phyloP scores from a whole-genome alignment of 1,139 yeast genomes.

The Candida tropicalis region DNA sequence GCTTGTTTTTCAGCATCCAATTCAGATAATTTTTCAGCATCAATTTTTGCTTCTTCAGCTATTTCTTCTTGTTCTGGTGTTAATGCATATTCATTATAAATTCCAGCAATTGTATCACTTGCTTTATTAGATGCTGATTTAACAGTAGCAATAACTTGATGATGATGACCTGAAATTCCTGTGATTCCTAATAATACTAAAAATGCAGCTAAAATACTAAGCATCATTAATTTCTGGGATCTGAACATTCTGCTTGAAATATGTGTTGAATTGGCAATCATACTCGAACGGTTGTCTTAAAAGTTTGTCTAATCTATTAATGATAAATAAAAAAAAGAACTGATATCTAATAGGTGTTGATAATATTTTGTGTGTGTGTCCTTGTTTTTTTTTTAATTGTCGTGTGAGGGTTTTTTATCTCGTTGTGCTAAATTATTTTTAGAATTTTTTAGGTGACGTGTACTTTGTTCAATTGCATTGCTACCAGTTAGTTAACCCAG shows the following conservation, averaged over 20 bases:
- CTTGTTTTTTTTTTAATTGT: too few species aligned
- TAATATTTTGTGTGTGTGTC: too few species aligned
- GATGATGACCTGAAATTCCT: slow-evolving; percentile 25
- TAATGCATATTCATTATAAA: slow-evolving; percentile 12
- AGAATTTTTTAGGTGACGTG: too few species aligned
- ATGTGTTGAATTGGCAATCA: slow-evolving; percentile 33
- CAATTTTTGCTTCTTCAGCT: slow-evolving; percentile 16
- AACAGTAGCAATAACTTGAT: slow-evolving; percentile 18
- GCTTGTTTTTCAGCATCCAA: slow-evolving; percentile 6
- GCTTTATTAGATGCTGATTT: slow-evolving; percentile 19
- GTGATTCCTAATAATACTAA: slow-evolving; percentile 26
- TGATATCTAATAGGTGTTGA: too few species aligned
- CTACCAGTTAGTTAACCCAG: too few species aligned
- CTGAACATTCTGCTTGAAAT: slow-evolving; percentile 33
- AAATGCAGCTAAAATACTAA: slow-evolving; percentile 25
- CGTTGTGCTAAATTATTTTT: too few species aligned
- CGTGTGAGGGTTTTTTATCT: too few species aligned
- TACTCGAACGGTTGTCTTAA: slow-evolving; percentile 10
- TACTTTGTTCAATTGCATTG: too few species aligned
- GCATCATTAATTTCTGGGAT: slow-evolving; percentile 28
- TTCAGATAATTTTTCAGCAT: slow-evolving; percentile 14
- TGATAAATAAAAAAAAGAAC: too few species aligned
- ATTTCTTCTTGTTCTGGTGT: slow-evolving; percentile 14
- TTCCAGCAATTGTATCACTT: slow-evolving; percentile 18
- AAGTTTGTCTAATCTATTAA: too few species aligned